Percentiles rank a stretch among this genome's conserved stretches.
Evolutionary conservation across 306 rosid genomes (phyloP).

Genomic region (Casuarina cunninghamiana): DNA sequence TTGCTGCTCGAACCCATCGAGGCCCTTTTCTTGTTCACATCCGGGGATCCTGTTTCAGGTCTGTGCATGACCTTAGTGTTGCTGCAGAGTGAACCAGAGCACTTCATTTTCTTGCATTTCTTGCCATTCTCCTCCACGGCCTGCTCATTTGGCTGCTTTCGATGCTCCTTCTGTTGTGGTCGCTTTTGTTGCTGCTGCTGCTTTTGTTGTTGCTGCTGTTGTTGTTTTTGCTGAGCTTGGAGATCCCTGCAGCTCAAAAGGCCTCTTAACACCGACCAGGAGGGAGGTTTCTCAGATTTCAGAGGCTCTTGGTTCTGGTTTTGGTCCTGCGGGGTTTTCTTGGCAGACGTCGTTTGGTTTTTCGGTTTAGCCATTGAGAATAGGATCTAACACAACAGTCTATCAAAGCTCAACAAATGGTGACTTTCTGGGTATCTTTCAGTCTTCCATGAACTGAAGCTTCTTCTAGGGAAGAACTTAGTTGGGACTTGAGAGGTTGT

Average conservation of each 20-base stretch:
- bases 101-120: slow-evolving; percentile 88
- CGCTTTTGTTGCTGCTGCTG: slow-evolving; percentile 36
- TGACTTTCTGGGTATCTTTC: slow-evolving; percentile 17
- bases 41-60: slow-evolving; percentile 64
- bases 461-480: slow-evolving; percentile 2
- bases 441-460: not conserved
- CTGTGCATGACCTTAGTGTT: slow-evolving; percentile 80
- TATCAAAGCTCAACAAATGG: slow-evolving; percentile 21
- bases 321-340: slow-evolving; percentile 33
- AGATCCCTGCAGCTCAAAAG: slow-evolving; percentile 62
- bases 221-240: slow-evolving; percentile 39
- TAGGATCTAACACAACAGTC: not conserved
- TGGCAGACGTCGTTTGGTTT: slow-evolving; percentile 49
- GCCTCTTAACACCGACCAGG: slow-evolving; percentile 83
- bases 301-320: slow-evolving; percentile 51
- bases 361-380: slow-evolving; percentile 64
- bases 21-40: slow-evolving; percentile 63
- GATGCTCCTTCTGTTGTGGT: slow-evolving; percentile 38
- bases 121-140: slow-evolving; percentile 59
- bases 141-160: slow-evolving; percentile 51
- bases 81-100: slow-evolving; percentile 83
- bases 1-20: slow-evolving; percentile 43
- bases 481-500: slow-evolving; percentile 27
- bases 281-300: slow-evolving; percentile 65
- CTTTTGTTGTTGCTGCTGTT: slow-evolving; percentile 27